Evolutionary conservation across 768 basidiomycete species (phyloP), one percentile per base, ranked within the genome.

Genomic region (Xerocomellus chrysenteron): DNA sequence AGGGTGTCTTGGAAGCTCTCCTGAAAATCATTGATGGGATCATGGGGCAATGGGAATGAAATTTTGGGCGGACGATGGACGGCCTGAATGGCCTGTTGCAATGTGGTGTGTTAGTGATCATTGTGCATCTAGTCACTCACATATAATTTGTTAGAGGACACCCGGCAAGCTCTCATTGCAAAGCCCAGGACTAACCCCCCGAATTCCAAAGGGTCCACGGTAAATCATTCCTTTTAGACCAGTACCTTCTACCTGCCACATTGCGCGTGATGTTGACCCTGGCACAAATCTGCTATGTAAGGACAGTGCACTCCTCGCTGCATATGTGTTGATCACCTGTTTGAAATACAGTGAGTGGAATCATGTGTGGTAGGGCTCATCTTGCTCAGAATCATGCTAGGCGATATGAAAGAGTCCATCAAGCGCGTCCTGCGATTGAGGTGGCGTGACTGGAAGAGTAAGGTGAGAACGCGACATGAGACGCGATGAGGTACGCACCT

Each of bases 381-480:
- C 8, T 41, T 7, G 26, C 41, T 58, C 5, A 58, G 2, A 24
- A 30, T 21, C 30, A 14, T 11, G 4, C 19, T 9, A 67, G 66
- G 7, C 9, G 57, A 59, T 19, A 66, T 67, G 61, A 44, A 51
- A 14, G 48, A 54, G 16, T 26, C 35, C 9, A 32, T 67, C n/a
- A 54, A 42, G 46, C 21, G 2, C 2, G 21, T 21, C 21, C 21
- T 2, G 2, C 21, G 21, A 56, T 56, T 10, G 41, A 55, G 68
- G 65, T 0, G 83, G 81, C 0, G 81, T 81, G 56, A 75, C 82
- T 80, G 60, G 51, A 55, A 35, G 19, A 36, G 33, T 5, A 56
- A 49, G 40, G 39, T 60, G 47, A 55, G 64, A 3, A 52, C 35
- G 46, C 21, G 45, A 24, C 45, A 4, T 13, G 28, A 5, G 13